Percentiles rank a stretch among this genome's conserved stretches.
Evolutionary conservation across 257 asterid genomes (phyloP).

Genomic region (Anisodus acutangulus): DNA sequence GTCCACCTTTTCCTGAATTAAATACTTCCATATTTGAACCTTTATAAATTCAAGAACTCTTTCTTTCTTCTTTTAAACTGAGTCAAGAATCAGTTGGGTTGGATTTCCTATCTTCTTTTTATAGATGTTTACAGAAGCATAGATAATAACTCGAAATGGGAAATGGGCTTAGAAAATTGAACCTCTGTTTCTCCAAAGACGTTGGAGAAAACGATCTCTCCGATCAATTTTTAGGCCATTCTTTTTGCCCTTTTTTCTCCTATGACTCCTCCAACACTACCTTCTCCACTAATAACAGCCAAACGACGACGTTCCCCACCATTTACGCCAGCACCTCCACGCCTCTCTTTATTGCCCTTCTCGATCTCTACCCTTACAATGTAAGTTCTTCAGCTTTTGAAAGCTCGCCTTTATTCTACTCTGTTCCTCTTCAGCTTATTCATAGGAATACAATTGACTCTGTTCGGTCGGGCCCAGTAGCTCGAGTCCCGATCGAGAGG

Average conservation of each 20-base stretch:
- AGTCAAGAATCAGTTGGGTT: not conserved
- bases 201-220: slow-evolving; percentile 39
- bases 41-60: not conserved
- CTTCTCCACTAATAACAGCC: not conserved
- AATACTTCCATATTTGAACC: not conserved
- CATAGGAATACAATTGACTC: slow-evolving; percentile 42
- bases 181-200: slow-evolving; percentile 69
- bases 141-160: slow-evolving; percentile 50
- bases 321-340: slow-evolving; percentile 70
- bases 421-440: slow-evolving; percentile 75
- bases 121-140: not conserved
- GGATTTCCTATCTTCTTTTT: not conserved
- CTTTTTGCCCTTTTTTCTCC: slow-evolving; percentile 36
- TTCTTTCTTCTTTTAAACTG: not conserved
- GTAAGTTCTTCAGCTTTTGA: slow-evolving; percentile 83
- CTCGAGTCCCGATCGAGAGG: slow-evolving; percentile 59
- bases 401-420: slow-evolving; percentile 73
- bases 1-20: not conserved
- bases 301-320: not conserved
- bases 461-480: slow-evolving; percentile 64
- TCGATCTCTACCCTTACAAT: slow-evolving; percentile 41
- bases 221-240: too few relatives aligned
- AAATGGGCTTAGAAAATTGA: slow-evolving; percentile 62
- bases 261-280: slow-evolving; percentile 56
- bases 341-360: slow-evolving; percentile 61